Conservation (phyloP, 805 yeast genomes). For the Soucietia sequanensis region DNA sequence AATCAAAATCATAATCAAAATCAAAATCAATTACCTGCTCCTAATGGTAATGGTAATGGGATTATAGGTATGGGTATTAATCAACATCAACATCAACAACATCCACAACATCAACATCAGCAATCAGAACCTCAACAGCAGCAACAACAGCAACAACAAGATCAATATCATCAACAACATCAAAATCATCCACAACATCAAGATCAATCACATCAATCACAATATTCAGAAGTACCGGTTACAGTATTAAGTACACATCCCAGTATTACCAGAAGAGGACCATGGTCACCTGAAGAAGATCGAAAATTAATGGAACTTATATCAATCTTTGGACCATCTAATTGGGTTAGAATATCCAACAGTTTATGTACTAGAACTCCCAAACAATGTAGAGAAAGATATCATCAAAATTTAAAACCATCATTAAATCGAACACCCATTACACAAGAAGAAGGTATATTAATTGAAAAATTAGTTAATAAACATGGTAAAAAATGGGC, state of each 20-base stretch:
- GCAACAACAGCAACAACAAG: no score
- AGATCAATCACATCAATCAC: background rate
- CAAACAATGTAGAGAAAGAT: conserved; percentile 88
- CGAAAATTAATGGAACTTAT: conserved; percentile 68
- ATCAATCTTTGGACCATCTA: conserved; percentile 69
- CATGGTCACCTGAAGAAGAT: conserved; percentile 90
- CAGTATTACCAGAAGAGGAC: conserved; percentile 57
- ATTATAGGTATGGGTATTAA: no score
- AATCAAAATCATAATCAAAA: no score
- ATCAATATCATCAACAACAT: no score
- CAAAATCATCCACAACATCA: no score
- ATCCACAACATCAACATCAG: no score
- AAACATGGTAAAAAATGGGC: conserved; percentile 92
- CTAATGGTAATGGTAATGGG: no score
- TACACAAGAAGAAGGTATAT: conserved; percentile 76
- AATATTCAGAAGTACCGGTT: conserved; percentile 2
- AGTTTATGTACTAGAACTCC: conserved; percentile 76
- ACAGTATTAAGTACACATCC: conserved; percentile 10
- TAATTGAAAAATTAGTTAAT: conserved; percentile 75
- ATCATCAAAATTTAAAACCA: conserved; percentile 89
- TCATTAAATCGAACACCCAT: conserved; percentile 79
- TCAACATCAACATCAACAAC: no score
- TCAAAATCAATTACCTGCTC: no score
- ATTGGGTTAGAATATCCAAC: conserved; percentile 86
- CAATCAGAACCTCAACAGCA: background rate